These are phyloP conservation scores for Starmerella apicola DNA, from an alignment of 805 yeast genomes.

Conservation along the genomic window DNA sequence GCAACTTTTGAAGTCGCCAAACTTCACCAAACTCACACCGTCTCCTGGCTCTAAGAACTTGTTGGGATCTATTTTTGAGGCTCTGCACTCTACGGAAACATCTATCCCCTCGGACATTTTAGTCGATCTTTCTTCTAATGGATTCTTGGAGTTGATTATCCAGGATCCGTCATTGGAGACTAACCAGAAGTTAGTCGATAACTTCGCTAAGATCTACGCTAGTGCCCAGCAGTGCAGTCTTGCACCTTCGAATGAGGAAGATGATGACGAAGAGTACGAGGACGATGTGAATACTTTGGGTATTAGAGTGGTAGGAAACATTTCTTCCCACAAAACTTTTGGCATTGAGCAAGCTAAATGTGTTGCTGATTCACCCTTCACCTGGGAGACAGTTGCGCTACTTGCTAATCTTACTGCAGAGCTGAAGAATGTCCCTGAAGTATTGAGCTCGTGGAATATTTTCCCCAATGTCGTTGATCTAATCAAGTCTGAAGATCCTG, in stretches of 20 bases:
- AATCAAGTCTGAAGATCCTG: constrained; percentile 9
- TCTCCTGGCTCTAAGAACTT: constrained; percentile 1
- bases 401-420: constrained; percentile 14
- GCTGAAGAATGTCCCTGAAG: constrained; percentile 2
- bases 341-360: constrained; percentile 1
- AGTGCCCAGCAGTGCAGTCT: constrained; percentile 4
- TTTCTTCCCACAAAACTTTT: constrained; percentile 7
- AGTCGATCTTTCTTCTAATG: constrained; percentile 6
- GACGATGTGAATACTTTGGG: constrained; percentile 6
- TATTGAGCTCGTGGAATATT: constrained; percentile 8
- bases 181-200: constrained; percentile 3
- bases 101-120: background rate
- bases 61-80: constrained; percentile 11
- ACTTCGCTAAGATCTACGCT: constrained; percentile 8
- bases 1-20: constrained; percentile 1
- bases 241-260: no score
- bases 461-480: constrained; percentile 8
- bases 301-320: constrained; percentile 10
- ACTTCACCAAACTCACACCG: constrained; percentile 2
- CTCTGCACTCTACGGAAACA: background rate
- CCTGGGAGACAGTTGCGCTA: constrained; percentile 15
- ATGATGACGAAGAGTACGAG: constrained; percentile 1
- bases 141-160: constrained; percentile 13
- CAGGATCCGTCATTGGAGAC: constrained; percentile 8
- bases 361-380: constrained; percentile 6